These are phyloP conservation scores for Plantago coronopus DNA, from an alignment of 305 asterid species.

Conservation along the genomic window DNA sequence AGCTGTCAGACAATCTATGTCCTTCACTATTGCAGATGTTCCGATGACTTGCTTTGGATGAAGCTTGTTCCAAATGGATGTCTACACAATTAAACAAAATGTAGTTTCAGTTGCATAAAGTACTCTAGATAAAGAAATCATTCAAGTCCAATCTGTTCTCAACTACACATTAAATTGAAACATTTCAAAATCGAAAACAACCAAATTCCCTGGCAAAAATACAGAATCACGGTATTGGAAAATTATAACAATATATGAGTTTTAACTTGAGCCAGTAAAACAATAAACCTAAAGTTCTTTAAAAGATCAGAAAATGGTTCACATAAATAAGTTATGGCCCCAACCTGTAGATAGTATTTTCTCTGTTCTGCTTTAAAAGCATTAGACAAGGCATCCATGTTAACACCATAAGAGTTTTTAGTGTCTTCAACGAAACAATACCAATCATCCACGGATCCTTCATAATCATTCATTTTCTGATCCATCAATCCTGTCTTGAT, in stretches of 20 bases:
- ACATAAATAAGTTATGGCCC: constrained; percentile 19
- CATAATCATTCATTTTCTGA: constrained; percentile 59
- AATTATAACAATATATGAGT: too few relatives aligned
- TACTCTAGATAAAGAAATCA: constrained; percentile 9
- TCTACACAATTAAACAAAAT: constrained; percentile 41
- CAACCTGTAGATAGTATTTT: constrained; percentile 85
- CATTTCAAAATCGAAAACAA: constrained; percentile 9
- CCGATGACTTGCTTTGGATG: constrained; percentile 92
- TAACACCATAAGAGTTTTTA: constrained; percentile 70
- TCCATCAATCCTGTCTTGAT: constrained; percentile 69
- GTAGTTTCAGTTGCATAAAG: constrained; percentile 13
- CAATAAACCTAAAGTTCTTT: neutral
- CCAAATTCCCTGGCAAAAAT: too few relatives aligned
- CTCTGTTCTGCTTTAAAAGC: constrained; percentile 69
- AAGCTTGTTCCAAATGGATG: constrained; percentile 85
- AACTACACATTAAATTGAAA: neutral
- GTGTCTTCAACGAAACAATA: constrained; percentile 60
- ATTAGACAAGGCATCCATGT: constrained; percentile 75
- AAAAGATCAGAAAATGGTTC: neutral
- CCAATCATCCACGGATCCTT: constrained; percentile 79
- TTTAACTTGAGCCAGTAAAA: too few relatives aligned
- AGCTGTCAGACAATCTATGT: constrained; percentile 73
- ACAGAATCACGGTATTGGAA: too few relatives aligned
- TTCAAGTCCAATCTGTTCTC: constrained; percentile 1
- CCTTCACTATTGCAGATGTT: constrained; percentile 59